Evolutionary conservation across 2,329 filamentous ascomycete species (phyloP).

Genomic region (Alternaria viburni): DNA sequence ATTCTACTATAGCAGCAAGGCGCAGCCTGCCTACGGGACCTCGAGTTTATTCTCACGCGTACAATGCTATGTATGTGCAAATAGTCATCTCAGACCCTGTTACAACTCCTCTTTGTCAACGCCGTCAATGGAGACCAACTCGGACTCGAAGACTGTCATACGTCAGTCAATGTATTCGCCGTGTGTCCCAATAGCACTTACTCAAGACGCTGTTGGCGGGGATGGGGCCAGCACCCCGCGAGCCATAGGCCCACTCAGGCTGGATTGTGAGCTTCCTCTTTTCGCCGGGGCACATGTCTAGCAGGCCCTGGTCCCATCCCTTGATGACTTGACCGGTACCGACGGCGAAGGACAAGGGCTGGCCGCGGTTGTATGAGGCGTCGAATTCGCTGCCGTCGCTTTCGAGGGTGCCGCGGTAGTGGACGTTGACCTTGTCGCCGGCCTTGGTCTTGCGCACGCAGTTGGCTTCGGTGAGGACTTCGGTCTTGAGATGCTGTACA

Average conservation of each 20-base stretch:
- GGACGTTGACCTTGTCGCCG: slow-evolving; percentile 82
- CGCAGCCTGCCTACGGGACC: background rate
- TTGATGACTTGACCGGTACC: slow-evolving; percentile 90
- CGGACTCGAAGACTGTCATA: slow-evolving; percentile 81
- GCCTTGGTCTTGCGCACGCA: slow-evolving; percentile 74
- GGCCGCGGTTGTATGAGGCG: slow-evolving; percentile 73
- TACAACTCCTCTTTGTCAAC: slow-evolving; percentile 58
- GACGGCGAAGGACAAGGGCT: slow-evolving; percentile 79
- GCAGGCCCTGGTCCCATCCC: slow-evolving; percentile 90
- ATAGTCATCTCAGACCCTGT: background rate
- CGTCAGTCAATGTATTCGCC: slow-evolving; percentile 20
- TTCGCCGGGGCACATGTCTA: slow-evolving; percentile 97
- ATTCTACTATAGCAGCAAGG: background rate
- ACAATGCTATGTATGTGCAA: background rate
- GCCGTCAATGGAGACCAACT: slow-evolving; percentile 82
- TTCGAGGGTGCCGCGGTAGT: slow-evolving; percentile 81
- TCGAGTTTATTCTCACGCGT: background rate
- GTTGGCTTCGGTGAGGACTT: slow-evolving; percentile 74
- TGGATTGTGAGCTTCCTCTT: slow-evolving; percentile 91
- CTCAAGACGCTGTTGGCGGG: slow-evolving; percentile 81
- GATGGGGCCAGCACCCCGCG: slow-evolving; percentile 80
- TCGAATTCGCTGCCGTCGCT: slow-evolving; percentile 63
- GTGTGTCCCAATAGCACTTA: slow-evolving; percentile 49
- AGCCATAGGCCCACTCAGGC: slow-evolving; percentile 83
- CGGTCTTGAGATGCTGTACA: slow-evolving; percentile 71